Conservation (phyloP, 148 eudicot genomes). For the Nepenthes gracilis region DNA sequence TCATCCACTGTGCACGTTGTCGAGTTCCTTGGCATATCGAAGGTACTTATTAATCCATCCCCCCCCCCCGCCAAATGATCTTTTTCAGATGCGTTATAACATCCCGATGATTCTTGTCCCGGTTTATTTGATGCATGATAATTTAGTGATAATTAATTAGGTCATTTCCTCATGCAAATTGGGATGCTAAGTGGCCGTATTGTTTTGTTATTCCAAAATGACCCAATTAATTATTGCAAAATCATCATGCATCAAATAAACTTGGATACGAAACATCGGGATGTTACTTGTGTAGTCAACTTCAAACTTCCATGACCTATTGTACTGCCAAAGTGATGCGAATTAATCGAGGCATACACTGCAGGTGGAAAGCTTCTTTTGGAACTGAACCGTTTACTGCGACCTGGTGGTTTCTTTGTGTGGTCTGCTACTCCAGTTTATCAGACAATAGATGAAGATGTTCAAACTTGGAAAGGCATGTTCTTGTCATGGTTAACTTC, state of each 20-base stretch:
- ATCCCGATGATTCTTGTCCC: neutral
- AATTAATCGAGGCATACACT: slow-evolving; percentile 6
- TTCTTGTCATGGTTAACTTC: neutral
- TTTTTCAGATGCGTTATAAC: neutral
- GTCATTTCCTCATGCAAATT: neutral
- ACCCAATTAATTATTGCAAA: neutral
- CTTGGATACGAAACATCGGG: no score
- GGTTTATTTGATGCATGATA: neutral
- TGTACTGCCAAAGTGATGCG: neutral
- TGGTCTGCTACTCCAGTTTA: slow-evolving; percentile 90
- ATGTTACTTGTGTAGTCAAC: no score
- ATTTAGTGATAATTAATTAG: no score
- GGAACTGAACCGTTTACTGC: slow-evolving; percentile 64
- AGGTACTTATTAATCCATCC: slow-evolving; percentile 31
- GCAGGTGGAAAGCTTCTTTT: slow-evolving; percentile 68
- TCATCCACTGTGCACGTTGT: slow-evolving; percentile 92
- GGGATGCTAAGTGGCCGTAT: neutral
- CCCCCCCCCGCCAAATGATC: neutral
- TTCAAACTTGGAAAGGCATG: slow-evolving; percentile 53
- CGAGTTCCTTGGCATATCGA: slow-evolving; percentile 94
- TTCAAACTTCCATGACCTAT: no score
- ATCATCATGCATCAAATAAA: no score
- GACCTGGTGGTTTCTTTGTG: slow-evolving; percentile 68
- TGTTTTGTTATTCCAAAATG: neutral
- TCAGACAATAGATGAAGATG: slow-evolving; percentile 47